phyloP scores from a whole-genome alignment of 352 stramenopile genomes.

The Phytophthora foliorum region DNA sequence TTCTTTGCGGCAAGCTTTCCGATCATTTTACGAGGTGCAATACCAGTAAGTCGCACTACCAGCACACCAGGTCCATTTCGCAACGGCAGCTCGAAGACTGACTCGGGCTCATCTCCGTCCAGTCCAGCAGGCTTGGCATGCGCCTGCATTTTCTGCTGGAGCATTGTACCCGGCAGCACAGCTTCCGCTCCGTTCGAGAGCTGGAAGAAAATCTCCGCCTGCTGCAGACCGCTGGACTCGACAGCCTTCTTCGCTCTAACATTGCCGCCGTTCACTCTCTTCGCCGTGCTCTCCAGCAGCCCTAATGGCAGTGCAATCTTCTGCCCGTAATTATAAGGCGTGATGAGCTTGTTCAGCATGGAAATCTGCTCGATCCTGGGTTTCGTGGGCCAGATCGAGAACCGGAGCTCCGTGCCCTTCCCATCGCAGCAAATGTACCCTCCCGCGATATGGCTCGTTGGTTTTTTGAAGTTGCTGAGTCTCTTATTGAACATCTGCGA shows the following conservation, averaged over 20 bases:
- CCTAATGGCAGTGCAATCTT: constrained; percentile 81
- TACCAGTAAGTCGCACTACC: constrained; percentile 65
- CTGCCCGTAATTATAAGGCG: constrained; percentile 85
- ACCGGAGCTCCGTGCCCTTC: constrained; percentile 79
- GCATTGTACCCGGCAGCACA: constrained; percentile 50
- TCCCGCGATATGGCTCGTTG: constrained; percentile 77
- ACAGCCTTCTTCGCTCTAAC: constrained; percentile 37
- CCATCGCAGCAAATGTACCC: constrained; percentile 91
- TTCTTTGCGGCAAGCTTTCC: constrained; percentile 46
- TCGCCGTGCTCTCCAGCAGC: constrained; percentile 63
- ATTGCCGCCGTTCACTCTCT: constrained; percentile 23
- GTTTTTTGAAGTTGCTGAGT: constrained; percentile 90
- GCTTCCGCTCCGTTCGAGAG: constrained; percentile 68
- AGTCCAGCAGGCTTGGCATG: constrained; percentile 44
- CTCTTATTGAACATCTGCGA: constrained; percentile 88
- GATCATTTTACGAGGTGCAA: constrained; percentile 56
- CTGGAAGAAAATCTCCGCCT: constrained; percentile 77
- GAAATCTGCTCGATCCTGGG: constrained; percentile 85
- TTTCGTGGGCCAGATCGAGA: constrained; percentile 67
- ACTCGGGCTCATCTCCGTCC: constrained; percentile 48
- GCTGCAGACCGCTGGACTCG: constrained; percentile 44
- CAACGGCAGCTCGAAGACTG: constrained; percentile 69
- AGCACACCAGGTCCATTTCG: constrained; percentile 66
- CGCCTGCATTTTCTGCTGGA: constrained; percentile 69
- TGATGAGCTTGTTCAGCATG: constrained; percentile 89